phyloP scores from a whole-genome alignment of 2,329 filamentous ascomycete species.

The Hypomyces rosellus region DNA sequence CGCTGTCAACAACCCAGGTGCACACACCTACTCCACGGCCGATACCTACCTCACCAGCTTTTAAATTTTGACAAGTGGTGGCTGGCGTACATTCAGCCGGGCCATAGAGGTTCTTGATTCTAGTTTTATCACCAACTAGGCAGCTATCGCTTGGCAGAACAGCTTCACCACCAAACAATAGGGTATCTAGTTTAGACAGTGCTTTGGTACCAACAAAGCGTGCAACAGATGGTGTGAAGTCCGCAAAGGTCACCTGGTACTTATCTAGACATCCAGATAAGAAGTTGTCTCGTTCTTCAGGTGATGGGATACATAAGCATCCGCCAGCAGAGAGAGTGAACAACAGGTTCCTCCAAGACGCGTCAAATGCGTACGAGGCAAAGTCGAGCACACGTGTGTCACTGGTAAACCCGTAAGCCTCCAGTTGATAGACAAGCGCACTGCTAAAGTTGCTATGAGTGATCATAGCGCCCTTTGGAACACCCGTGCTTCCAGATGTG shows the following conservation, averaged over 20 bases:
- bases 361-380: constrained; percentile 19
- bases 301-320: constrained; percentile 17
- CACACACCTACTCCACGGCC: neutral
- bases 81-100: constrained; percentile 15
- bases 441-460: constrained; percentile 15
- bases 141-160: constrained; percentile 1
- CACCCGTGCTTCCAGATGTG: constrained; percentile 16
- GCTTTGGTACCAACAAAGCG: constrained; percentile 9
- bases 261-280: constrained; percentile 31
- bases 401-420: constrained; percentile 13
- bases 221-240: constrained; percentile 12
- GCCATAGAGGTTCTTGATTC: constrained; percentile 16
- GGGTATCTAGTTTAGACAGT: constrained; percentile 7
- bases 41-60: neutral
- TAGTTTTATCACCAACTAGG: constrained; percentile 7
- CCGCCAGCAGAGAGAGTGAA: constrained; percentile 14
- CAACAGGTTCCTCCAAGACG: constrained; percentile 15
- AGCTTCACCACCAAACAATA: constrained; percentile 15
- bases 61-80: neutral
- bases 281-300: neutral
- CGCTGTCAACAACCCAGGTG: constrained; percentile 18
- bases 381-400: constrained; percentile 18
- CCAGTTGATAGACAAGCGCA: constrained; percentile 14
- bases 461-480: constrained; percentile 20
- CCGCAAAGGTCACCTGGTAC: constrained; percentile 15